Conservation (phyloP, 805 yeast species). For the Sugiyamaella mastotermitis region DNA sequence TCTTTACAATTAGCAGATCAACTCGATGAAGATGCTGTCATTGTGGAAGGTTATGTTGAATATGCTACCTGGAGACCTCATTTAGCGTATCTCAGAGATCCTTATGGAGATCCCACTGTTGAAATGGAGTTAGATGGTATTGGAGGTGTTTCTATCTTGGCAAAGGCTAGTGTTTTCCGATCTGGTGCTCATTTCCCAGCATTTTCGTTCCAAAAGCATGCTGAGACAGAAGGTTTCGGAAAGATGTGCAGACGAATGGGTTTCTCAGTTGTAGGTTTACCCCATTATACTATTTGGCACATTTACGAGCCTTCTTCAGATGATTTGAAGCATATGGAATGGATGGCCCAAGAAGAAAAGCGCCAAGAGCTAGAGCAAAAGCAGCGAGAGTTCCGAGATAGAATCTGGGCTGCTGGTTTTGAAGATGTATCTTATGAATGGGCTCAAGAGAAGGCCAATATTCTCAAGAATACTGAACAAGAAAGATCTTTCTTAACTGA, state of each 20-base stretch:
- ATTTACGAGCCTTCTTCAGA: slow-evolving; percentile 93
- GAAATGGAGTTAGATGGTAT: slow-evolving; percentile 94
- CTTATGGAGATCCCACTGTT: slow-evolving; percentile 80
- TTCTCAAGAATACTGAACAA: slow-evolving; percentile 69
- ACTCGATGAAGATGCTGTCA: slow-evolving; percentile 89
- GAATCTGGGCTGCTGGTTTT: slow-evolving; percentile 68
- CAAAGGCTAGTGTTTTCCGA: slow-evolving; percentile 81
- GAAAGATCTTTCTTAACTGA: slow-evolving; percentile 21
- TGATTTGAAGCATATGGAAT: slow-evolving; percentile 67
- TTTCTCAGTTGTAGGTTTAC: slow-evolving; percentile 79
- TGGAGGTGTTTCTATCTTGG: slow-evolving; percentile 91
- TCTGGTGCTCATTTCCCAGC: slow-evolving; percentile 95
- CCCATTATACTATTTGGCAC: slow-evolving; percentile 97
- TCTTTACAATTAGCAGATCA: slow-evolving; percentile 44
- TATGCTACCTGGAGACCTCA: slow-evolving; percentile 98
- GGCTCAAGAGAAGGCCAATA: slow-evolving; percentile 61
- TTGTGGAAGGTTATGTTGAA: slow-evolving; percentile 96
- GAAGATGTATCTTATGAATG: slow-evolving; percentile 69
- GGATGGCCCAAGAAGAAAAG: slow-evolving; percentile 39
- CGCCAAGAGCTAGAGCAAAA: slow-evolving; percentile 32
- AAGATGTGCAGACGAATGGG: slow-evolving; percentile 86
- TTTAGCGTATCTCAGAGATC: slow-evolving; percentile 88
- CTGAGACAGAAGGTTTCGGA: slow-evolving; percentile 97
- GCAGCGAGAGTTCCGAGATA: slow-evolving; percentile 30
- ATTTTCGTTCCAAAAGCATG: slow-evolving; percentile 90